Percentiles rank a stretch among this genome's conserved stretches.
Conservation (phyloP, 768 basidiomycete species). For the Phanerochaete sordida region DNA sequence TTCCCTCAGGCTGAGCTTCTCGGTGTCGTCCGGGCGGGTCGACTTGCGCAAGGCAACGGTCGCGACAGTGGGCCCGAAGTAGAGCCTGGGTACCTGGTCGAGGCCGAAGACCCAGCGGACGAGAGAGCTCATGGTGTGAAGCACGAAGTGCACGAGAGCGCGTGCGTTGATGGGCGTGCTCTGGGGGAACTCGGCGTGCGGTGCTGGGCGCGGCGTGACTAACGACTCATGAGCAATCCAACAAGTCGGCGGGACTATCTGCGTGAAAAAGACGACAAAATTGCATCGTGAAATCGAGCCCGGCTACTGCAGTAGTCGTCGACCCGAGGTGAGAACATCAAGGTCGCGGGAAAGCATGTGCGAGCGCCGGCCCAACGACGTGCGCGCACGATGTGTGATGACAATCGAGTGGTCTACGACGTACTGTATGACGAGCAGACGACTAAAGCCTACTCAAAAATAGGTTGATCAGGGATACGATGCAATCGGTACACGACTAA, state of each 20-base stretch:
- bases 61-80: slow-evolving; percentile 19
- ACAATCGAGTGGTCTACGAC: neutral
- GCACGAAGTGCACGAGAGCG: neutral
- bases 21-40: slow-evolving; percentile 5
- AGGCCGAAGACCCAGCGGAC: slow-evolving; percentile 18
- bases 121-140: slow-evolving; percentile 18
- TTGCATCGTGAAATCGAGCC: neutral
- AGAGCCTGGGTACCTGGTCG: slow-evolving; percentile 17
- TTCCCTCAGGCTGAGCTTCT: slow-evolving; percentile 17
- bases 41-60: slow-evolving; percentile 13
- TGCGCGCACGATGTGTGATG: neutral
- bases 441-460: neutral
- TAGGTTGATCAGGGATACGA: neutral
- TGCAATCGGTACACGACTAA: neutral
- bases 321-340: neutral
- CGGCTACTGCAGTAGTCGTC: neutral
- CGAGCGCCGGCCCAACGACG: neutral
- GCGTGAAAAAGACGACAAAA: neutral
- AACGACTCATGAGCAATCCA: neutral
- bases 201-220: neutral
- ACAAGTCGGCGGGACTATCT: neutral
- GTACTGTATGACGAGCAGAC: neutral
- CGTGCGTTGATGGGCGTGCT: neutral
- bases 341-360: neutral
- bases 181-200: neutral